Evolutionary conservation across 441 rosid genomes (phyloP).

Genomic region (Bocquillonia castaneifolia): DNA sequence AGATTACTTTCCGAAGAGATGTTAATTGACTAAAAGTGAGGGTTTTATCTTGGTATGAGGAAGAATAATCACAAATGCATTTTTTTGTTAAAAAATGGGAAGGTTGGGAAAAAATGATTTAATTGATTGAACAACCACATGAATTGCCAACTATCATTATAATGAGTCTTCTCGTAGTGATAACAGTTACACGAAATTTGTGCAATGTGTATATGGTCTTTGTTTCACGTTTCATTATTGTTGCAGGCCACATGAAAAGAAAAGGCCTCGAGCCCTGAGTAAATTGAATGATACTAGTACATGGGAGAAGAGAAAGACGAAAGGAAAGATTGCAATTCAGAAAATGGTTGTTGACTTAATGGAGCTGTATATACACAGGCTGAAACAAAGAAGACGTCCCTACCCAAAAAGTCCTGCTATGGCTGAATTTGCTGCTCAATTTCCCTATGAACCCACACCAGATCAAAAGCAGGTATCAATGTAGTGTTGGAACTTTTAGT

Average conservation of each 20-base stretch:
- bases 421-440: conserved; percentile 62
- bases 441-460: conserved; percentile 83
- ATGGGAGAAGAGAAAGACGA: conserved; percentile 91
- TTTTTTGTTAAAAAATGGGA: background rate
- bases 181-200: background rate
- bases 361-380: conserved; percentile 92
- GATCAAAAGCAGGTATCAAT: conserved; percentile 77
- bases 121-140: background rate
- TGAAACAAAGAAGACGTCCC: conserved; percentile 79
- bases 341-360: conserved; percentile 96
- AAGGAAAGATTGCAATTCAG: conserved; percentile 93
- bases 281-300: conserved; percentile 72
- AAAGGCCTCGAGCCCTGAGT: conserved; percentile 75
- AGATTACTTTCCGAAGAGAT: no score
- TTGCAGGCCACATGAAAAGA: conserved; percentile 78
- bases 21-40: background rate
- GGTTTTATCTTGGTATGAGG: background rate
- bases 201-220: conserved; percentile 4
- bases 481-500: conserved; percentile 1
- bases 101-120: background rate
- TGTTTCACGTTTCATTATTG: conserved; percentile 15
- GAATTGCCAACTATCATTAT: background rate
- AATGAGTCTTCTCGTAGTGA: conserved; percentile 9
- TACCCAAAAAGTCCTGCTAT: conserved; percentile 61
- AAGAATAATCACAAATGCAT: background rate